Percentiles rank a stretch among this genome's conserved stretches.
These are phyloP conservation scores for Dianthus caryophyllus DNA, from an alignment of 148 eudicot species.

Conservation along the genomic window DNA sequence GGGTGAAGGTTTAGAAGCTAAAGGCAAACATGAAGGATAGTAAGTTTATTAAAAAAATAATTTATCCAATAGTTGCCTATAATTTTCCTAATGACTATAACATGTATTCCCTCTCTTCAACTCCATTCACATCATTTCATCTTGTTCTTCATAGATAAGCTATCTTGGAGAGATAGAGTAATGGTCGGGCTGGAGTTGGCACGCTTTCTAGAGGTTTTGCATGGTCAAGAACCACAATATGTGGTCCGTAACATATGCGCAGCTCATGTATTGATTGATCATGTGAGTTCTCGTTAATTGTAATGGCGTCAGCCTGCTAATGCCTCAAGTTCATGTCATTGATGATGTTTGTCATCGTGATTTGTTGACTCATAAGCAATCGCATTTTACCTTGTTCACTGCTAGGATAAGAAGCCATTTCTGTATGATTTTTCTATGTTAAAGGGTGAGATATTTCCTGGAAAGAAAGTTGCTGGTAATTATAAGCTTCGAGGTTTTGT, in stretches of 20 bases:
- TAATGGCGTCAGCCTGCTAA: no score
- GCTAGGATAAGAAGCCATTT: slow-evolving; percentile 7
- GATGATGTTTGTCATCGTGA: not conserved
- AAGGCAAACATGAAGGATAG: no score
- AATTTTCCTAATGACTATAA: no score
- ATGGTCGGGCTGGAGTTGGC: not conserved
- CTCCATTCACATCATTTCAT: no score
- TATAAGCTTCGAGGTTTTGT: not conserved
- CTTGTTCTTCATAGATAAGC: not conserved
- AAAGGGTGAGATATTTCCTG: not conserved
- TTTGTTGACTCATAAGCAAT: no score
- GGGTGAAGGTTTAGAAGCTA: no score
- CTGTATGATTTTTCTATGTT: slow-evolving; percentile 2
- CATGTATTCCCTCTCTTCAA: no score
- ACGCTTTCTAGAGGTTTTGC: slow-evolving; percentile 1
- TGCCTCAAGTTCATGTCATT: not conserved
- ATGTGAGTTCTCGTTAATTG: no score
- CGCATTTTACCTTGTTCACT: no score
- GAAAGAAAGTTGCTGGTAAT: not conserved
- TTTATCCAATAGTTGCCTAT: no score
- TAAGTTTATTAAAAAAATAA: no score
- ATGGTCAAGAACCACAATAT: not conserved
- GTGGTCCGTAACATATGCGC: not conserved
- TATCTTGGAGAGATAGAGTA: slow-evolving; percentile 6
- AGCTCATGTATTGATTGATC: not conserved